Base-by-base conservation (phyloP, 345 rosid species). In the Lepidium sativum region DNA sequence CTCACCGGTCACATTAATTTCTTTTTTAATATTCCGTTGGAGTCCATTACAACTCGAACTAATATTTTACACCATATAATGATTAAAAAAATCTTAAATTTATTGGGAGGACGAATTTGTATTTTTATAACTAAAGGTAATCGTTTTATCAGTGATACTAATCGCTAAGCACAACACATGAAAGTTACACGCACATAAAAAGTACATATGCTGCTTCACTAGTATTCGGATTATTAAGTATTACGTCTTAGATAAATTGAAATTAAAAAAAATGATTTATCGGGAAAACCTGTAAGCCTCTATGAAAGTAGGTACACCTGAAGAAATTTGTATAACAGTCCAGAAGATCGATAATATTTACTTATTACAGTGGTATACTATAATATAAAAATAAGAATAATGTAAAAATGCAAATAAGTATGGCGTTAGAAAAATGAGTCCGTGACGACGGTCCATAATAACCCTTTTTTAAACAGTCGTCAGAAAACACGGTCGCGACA, bases 401-500 rank as follows among this genome's bases (percentile, higher is more conserved):
- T 58, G 51, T 50, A 31, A 37, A 68, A 39, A 53, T 70, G 47
- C 39, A 63, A 35, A 54, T 47, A 38, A 47, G 4, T 56, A 56
- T 63, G 15, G 23, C 39, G n/a, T 71, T 71, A 56, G 69, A 34
- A 56, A 23, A 43, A 56, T 55, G 23, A 38, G 75, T 31, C 75
- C 70, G 65, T 71, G 75, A 71, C 73, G 14, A 62, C 75, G 57
- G 70, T 48, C 75, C 70, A 64, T 56, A 63, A 64, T 56, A 63
- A 71, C 52, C 55, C 68, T 47, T 70, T 54, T 70, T 63, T 70
- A 55, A 71, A 63, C 65, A 71, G 70, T 47, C 75, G 60, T 71
- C 75, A 64, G 65, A 54, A 51, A 71, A 71, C 70, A 63, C 43
- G 65, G 75, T 71, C 69, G 69, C 75, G 53, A 71, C 70, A 71